Evolutionary conservation across 1,284 basidiomycete species (phyloP), one percentile per base, ranked within the genome.

Genomic region (Leccinum cinnamomeum): DNA sequence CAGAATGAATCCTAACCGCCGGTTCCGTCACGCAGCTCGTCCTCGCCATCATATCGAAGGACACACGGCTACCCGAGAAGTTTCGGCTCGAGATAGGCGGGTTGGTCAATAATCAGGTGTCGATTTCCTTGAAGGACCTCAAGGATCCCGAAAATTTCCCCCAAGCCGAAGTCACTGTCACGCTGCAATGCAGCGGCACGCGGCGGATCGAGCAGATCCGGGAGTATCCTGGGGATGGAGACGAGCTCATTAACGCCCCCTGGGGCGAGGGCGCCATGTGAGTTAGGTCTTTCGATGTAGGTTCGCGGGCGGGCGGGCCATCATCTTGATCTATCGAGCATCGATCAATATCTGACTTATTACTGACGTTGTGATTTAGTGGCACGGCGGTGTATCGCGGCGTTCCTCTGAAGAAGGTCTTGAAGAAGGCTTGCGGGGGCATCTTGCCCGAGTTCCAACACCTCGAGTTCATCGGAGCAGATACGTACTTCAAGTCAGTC

Each of bases 191-290:
- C 69, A 82, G 81, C 56, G 83, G 83, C 16, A 84, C 82, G 0
- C 76, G 84, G 20, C 80, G 82, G 28, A 78, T 84, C 7, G 83
- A 84, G 61, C 84, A 85, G 67, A 84, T 84, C 56, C 69, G 73
- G 28, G 74, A 82, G 63, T 84, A 84, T 64, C 84, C 83, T 5
- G 84, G 83, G n/a, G 82, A 85, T 39, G 84, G 83, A 20, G 84
- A 85, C 64, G 84, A 85, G 64, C 72, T 85, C 50, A 81, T 84
- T 65, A 82, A 84, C 62, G 81, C 82, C 16, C 82, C 81, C 20
- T 84, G 82, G 83, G 83, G 83, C 20, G 83, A 84, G 68, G 83
- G 82, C 3, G 83, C 83, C 0, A 84, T 84, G 82, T 84, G 68
- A 5, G 71, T 68, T 7, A 41, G 12, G 6, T 46, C 44, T 11